These are phyloP conservation scores for Scalesia atractyloides DNA, from an alignment of 129 eudicot genomes.

Conservation along the genomic window DNA sequence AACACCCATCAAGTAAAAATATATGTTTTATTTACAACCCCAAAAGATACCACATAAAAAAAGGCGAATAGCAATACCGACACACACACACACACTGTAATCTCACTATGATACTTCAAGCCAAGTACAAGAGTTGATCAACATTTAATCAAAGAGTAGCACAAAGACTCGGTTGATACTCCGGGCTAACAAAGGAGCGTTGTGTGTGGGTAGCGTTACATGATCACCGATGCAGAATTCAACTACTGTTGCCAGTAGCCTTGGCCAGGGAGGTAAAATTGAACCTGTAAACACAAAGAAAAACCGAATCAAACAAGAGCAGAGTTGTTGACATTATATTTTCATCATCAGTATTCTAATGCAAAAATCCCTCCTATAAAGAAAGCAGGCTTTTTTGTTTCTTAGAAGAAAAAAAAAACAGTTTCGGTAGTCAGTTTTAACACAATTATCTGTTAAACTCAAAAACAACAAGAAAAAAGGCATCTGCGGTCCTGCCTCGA, in stretches of 20 bases:
- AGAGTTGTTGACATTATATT: background rate
- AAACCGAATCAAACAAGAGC: background rate
- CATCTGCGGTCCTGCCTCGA: too few species aligned
- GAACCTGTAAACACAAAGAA: slow-evolving; percentile 48
- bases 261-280: slow-evolving; percentile 73
- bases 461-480: background rate
- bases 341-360: background rate
- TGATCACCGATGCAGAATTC: background rate
- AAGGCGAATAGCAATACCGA: background rate
- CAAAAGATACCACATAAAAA: background rate
- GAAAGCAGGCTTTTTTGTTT: background rate
- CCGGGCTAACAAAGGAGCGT: background rate
- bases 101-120: background rate
- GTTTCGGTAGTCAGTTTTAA: background rate
- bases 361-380: background rate
- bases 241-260: slow-evolving; percentile 65
- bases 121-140: background rate
- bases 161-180: background rate
- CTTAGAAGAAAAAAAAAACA: too few species aligned
- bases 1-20: too few species aligned
- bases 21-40: too few species aligned
- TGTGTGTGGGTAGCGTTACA: background rate
- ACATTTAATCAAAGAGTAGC: background rate
- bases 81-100: background rate
- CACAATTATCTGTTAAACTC: background rate